Percentiles rank a stretch among this genome's conserved stretches.
Conservation (phyloP, 192 early-diverging fungal species). For the Coemansia umbellata region DNA sequence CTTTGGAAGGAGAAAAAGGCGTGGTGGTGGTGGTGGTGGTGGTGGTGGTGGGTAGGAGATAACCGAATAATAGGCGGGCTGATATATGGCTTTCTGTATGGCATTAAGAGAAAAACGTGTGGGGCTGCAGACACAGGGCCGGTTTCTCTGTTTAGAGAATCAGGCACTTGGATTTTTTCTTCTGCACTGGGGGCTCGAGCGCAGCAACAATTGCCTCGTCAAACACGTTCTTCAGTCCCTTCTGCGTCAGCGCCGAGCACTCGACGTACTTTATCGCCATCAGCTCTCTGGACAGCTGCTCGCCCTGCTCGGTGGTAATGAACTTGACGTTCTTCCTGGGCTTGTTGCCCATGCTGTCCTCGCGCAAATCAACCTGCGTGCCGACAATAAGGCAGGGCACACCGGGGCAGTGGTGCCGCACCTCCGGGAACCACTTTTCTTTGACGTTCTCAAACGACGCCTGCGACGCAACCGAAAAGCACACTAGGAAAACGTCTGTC, state of each 20-base stretch:
- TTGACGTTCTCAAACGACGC: constrained; percentile 76
- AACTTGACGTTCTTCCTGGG: constrained; percentile 34
- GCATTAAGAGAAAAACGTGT: neutral
- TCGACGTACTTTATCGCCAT: constrained; percentile 75
- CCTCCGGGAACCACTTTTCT: constrained; percentile 36
- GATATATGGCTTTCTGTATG: too few relatives aligned
- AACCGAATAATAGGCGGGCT: neutral
- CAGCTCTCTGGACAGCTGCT: constrained; percentile 63
- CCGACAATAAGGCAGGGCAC: constrained; percentile 50
- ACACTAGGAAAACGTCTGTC: constrained; percentile 87
- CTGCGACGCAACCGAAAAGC: constrained; percentile 81
- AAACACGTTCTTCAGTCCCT: constrained; percentile 48
- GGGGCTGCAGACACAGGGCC: neutral
- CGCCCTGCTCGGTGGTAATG: constrained; percentile 50
- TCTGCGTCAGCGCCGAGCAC: constrained; percentile 60
- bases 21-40: neutral
- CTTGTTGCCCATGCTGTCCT: constrained; percentile 37
- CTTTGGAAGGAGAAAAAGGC: too few relatives aligned
- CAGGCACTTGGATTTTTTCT: constrained; percentile 78
- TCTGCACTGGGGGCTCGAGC: constrained; percentile 78
- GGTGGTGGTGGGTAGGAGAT: neutral
- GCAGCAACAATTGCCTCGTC: constrained; percentile 97
- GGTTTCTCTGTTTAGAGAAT: constrained; percentile 55
- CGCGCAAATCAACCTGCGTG: constrained; percentile 46
- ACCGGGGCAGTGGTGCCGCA: constrained; percentile 12